These are phyloP conservation scores for Cucumis sativus DNA, from an alignment of 306 rosid genomes.

Conservation along the genomic window DNA sequence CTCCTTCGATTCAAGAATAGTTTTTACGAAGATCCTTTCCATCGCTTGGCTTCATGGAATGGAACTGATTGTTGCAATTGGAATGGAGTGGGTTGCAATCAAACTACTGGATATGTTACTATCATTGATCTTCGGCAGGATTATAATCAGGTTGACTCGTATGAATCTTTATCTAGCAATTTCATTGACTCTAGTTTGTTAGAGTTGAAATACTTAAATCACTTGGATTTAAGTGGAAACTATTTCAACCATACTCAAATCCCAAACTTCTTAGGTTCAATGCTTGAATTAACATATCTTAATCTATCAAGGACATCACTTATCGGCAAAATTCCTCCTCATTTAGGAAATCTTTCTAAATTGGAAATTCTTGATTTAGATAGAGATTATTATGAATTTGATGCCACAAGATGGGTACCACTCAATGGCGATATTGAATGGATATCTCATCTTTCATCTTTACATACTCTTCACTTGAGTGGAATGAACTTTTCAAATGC, in stretches of 20 bases:
- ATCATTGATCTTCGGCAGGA: neutral
- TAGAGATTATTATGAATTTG: no score
- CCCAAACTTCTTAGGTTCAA: neutral
- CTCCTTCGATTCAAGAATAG: neutral
- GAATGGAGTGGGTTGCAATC: neutral
- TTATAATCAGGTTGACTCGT: neutral
- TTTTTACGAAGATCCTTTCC: neutral
- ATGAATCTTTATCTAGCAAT: neutral
- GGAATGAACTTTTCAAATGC: constrained; percentile 4
- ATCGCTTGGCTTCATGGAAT: neutral
- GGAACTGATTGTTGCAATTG: neutral
- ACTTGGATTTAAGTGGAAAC: constrained; percentile 6
- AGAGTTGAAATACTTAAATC: neutral
- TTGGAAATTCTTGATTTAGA: neutral
- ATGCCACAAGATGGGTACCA: no score
- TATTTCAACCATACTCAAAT: neutral
- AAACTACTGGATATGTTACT: neutral
- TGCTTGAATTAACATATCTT: neutral
- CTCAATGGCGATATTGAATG: constrained; percentile 9
- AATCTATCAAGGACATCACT: neutral
- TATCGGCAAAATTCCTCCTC: neutral
- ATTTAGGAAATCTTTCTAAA: neutral
- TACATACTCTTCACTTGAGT: constrained; percentile 8
- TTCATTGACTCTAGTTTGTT: neutral
- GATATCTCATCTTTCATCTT: constrained; percentile 14